These are phyloP conservation scores for Apiospora malaysiana DNA, from an alignment of 2,329 filamentous ascomycete genomes.

Conservation along the genomic window DNA sequence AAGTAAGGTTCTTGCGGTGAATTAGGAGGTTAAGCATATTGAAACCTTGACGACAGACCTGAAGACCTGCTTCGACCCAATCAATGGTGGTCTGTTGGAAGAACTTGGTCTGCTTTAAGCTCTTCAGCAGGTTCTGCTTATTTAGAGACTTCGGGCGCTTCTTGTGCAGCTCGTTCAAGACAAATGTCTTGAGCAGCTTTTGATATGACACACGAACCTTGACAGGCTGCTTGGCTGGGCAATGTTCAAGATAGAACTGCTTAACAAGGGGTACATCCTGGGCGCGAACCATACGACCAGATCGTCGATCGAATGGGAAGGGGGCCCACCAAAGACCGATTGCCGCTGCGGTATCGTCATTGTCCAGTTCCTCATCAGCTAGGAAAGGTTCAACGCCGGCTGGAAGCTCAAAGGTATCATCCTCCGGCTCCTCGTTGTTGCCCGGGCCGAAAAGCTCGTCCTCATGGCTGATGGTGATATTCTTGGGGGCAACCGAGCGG, in stretches of 20 bases:
- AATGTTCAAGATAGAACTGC: conserved; percentile 98
- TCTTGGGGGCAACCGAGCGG: conserved; percentile 90
- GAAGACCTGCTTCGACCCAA: conserved; percentile 98
- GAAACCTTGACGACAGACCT: conserved; percentile 97
- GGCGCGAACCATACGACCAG: conserved; percentile 93
- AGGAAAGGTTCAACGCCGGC: conserved; percentile 85
- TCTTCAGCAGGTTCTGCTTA: conserved; percentile 88
- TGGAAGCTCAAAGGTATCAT: conserved; percentile 85
- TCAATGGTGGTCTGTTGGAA: conserved; percentile 99
- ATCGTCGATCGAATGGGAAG: conserved; percentile 92
- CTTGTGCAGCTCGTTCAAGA: conserved; percentile 95
- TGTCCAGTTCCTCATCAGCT: conserved; percentile 86
- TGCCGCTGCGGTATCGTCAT: conserved; percentile 85
- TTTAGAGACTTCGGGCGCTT: conserved; percentile 94
- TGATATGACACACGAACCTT: conserved; percentile 99
- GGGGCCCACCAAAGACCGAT: conserved; percentile 98
- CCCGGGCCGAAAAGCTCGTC: conserved; percentile 89
- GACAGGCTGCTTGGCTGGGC: conserved; percentile 83
- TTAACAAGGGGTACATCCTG: conserved; percentile 97
- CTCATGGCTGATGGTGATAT: conserved; percentile 89
- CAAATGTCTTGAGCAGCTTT: conserved; percentile 94
- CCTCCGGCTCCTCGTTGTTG: conserved; percentile 74
- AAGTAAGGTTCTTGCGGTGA: conserved; percentile 97
- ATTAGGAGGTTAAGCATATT: conserved; percentile 99
- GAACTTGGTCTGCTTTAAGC: conserved; percentile 95